These are phyloP conservation scores for Escallonia herrerae DNA, from an alignment of 129 eudicot species.

Conservation along the genomic window DNA sequence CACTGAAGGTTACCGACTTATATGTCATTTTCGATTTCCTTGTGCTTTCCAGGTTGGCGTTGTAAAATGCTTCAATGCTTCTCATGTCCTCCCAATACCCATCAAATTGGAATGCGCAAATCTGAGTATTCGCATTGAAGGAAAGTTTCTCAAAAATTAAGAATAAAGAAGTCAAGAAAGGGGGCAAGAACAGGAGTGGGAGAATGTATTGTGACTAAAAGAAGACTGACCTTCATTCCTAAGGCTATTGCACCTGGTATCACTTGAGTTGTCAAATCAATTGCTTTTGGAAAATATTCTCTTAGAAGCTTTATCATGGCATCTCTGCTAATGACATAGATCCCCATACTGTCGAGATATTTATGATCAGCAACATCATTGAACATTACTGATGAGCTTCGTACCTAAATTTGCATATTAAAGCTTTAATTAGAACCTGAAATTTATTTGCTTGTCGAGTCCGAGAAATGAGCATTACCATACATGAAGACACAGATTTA, in stretches of 20 bases:
- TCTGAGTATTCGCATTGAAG: constrained; percentile 31
- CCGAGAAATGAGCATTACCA: background rate
- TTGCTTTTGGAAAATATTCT: constrained; percentile 59
- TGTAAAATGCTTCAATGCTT: constrained; percentile 74
- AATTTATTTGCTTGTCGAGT: background rate
- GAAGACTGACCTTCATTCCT: constrained; percentile 72
- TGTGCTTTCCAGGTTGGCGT: constrained; percentile 77
- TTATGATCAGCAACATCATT: constrained; percentile 6
- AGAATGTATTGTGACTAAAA: background rate
- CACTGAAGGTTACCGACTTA: constrained; percentile 40
- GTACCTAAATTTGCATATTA: constrained; percentile 35
- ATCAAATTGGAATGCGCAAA: constrained; percentile 57
- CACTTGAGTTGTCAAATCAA: constrained; percentile 66
- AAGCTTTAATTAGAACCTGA: background rate
- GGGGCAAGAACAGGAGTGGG: background rate
- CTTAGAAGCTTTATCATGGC: constrained; percentile 58
- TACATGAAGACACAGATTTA: too few relatives aligned
- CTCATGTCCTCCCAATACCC: constrained; percentile 95
- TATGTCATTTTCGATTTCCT: constrained; percentile 52
- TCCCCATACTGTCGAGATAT: constrained; percentile 70
- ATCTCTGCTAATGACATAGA: constrained; percentile 68
- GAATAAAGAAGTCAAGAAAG: background rate
- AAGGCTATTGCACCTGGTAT: constrained; percentile 84
- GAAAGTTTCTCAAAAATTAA: background rate
- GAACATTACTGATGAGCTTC: constrained; percentile 7